Base-by-base conservation (phyloP, 768 basidiomycete species). In the Pisolithus sp. region DNA sequence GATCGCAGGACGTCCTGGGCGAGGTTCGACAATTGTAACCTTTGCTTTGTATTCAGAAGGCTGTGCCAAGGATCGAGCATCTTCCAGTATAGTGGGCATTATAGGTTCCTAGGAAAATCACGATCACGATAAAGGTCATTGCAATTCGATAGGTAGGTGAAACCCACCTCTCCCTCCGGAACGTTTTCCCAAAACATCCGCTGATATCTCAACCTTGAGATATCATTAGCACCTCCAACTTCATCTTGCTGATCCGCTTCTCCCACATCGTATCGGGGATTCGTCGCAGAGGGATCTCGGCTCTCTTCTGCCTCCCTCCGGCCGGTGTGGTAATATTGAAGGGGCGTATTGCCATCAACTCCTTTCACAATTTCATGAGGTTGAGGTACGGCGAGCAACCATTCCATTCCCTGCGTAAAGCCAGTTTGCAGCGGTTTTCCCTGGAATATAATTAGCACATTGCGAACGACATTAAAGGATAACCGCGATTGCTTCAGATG, bases 401-500 rank as follows among this genome's bases (percentile, higher is more conserved):
- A 69, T 59, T 96, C 92, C 93, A 96, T 96, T 17, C 86, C 89
- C 41, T 66, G 62, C 7, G 74, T 77, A 68, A 94, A 92, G 8
- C 89, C 89, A 0, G 81, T 86, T 72, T 96, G 93, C 5, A 93
- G 61, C 3, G 71, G 66, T 62, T 81, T 81, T 37, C 72, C 74
- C 87, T 90, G 57, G 26, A 39, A 54, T 52, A 49, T 23, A 51
- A 17, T 46, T 8, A 30, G 23, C 55, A 23, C 53, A 54, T 28
- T 49, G 10, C 10, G 9, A 13, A 4, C 8, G 3, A 42, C 45
- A 2, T 38, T 49, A 48, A 38, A 49, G 23, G 21, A 50, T 54
- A 45, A 58, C 52, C 55, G 30, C 51, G 51, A 54, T 10, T 48
- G 20, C 39, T 56, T 83, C 79, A 85, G 80, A 83, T 85, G 82